Conservation (phyloP, 1,284 basidiomycete genomes). For the Cryptococcus sp. region DNA sequence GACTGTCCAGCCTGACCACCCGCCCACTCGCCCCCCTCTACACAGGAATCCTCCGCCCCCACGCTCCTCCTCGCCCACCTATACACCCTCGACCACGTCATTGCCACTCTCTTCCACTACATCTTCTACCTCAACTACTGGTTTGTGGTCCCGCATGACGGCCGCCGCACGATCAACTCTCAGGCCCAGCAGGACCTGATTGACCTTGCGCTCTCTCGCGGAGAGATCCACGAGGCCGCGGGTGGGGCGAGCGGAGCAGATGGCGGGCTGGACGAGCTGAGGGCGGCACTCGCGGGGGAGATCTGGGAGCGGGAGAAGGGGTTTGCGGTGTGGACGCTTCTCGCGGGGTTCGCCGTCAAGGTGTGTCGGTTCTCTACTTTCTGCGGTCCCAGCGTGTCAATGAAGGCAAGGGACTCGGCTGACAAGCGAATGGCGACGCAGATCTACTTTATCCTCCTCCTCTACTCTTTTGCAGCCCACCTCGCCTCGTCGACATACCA, state of each 20-base stretch:
- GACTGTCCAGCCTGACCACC: background rate
- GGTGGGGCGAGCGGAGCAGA: constrained; percentile 33
- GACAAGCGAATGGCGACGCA: constrained; percentile 42
- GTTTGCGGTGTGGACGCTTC: constrained; percentile 67
- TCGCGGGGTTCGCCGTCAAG: constrained; percentile 84
- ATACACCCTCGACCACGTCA: constrained; percentile 85
- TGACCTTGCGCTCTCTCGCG: constrained; percentile 44
- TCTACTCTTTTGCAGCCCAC: constrained; percentile 93
- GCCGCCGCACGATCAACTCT: constrained; percentile 71
- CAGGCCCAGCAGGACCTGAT: constrained; percentile 80
- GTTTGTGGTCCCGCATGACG: constrained; percentile 86
- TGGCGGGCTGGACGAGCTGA: constrained; percentile 60
- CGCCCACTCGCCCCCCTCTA: constrained; percentile 1
- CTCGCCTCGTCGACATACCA: constrained; percentile 89
- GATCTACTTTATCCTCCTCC: constrained; percentile 86
- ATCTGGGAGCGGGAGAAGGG: constrained; percentile 91
- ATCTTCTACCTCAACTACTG: constrained; percentile 89
- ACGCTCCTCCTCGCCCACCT: constrained; percentile 87
- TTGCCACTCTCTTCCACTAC: constrained; percentile 88
- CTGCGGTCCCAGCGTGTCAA: background rate
- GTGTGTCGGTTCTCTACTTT: constrained; percentile 53
- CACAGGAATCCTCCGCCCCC: constrained; percentile 82
- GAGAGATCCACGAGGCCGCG: constrained; percentile 46
- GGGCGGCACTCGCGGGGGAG: constrained; percentile 65
- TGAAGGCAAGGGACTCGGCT: background rate